Evolutionary conservation across 345 rosid species (phyloP).

Genomic region (Salix caprea): DNA sequence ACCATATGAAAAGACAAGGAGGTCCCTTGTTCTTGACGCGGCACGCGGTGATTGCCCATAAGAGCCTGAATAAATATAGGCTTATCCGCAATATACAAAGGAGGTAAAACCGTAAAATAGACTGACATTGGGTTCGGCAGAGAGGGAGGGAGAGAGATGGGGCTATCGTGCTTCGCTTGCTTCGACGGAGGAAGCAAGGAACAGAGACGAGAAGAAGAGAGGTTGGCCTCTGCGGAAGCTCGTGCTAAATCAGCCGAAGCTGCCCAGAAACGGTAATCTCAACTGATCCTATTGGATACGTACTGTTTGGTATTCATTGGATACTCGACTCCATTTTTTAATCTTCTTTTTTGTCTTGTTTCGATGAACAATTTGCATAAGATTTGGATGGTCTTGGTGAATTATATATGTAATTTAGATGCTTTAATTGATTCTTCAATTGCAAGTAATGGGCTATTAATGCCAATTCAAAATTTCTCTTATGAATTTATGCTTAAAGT

Average conservation of each 20-base stretch:
- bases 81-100: background rate
- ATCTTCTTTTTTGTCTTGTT: background rate
- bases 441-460: background rate
- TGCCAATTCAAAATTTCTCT: background rate
- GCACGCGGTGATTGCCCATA: background rate
- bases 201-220: slow-evolving; percentile 62
- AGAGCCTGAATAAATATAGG: background rate
- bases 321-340: background rate
- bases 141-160: slow-evolving; percentile 8
- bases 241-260: slow-evolving; percentile 97
- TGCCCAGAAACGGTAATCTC: slow-evolving; percentile 67
- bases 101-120: background rate
- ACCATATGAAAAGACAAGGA: background rate
- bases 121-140: background rate
- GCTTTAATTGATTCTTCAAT: background rate
- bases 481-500: background rate
- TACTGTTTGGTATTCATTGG: background rate
- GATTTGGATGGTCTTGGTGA: background rate
- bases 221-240: slow-evolving; percentile 75
- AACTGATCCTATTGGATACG: background rate
- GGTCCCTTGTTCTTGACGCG: background rate
- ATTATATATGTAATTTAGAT: background rate
- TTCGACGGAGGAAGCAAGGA: slow-evolving; percentile 56
- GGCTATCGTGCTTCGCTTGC: slow-evolving; percentile 69
- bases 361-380: background rate